These are phyloP conservation scores for Porogramme epimiltina DNA, from an alignment of 1,284 basidiomycete species.

Conservation along the genomic window DNA sequence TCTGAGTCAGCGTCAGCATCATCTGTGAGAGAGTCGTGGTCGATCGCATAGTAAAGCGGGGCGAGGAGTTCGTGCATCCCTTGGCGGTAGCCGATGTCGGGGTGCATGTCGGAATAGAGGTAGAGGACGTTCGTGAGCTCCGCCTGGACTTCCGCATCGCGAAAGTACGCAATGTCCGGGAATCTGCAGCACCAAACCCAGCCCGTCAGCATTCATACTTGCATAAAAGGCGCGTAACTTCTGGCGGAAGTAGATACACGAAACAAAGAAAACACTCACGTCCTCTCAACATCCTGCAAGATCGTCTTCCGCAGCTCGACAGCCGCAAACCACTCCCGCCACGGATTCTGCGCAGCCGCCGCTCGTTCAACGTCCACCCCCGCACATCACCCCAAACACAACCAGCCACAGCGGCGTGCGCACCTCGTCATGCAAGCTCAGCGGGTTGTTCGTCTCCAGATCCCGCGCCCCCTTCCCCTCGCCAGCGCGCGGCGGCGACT, in stretches of 20 bases:
- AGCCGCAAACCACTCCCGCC: slow-evolving; percentile 89
- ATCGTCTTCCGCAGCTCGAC: slow-evolving; percentile 88
- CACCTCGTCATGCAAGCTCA: slow-evolving; percentile 83
- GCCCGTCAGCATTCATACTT: too few species aligned
- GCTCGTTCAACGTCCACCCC: neutral
- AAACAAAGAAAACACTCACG: slow-evolving; percentile 47
- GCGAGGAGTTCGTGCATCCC: slow-evolving; percentile 97
- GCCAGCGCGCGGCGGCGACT: slow-evolving; percentile 39
- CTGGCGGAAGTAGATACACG: neutral
- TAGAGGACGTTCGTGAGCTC: slow-evolving; percentile 86
- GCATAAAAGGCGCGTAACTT: too few species aligned
- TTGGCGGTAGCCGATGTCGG: slow-evolving; percentile 86
- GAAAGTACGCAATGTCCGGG: slow-evolving; percentile 90
- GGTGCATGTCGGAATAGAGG: slow-evolving; percentile 75
- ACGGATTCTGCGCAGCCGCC: slow-evolving; percentile 68
- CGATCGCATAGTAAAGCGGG: slow-evolving; percentile 78
- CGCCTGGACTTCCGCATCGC: slow-evolving; percentile 70
- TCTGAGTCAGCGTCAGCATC: slow-evolving; percentile 32
- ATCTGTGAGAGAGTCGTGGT: slow-evolving; percentile 75
- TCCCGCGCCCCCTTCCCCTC: slow-evolving; percentile 40
- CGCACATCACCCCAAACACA: neutral
- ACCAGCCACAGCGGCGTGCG: slow-evolving; percentile 19
- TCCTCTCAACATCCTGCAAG: slow-evolving; percentile 89
- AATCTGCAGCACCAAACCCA: slow-evolving; percentile 57
- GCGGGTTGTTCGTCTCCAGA: slow-evolving; percentile 80